These are phyloP conservation scores for Vitis hybrid DNA, from an alignment of 177 flowering plant genomes.

Conservation along the genomic window DNA sequence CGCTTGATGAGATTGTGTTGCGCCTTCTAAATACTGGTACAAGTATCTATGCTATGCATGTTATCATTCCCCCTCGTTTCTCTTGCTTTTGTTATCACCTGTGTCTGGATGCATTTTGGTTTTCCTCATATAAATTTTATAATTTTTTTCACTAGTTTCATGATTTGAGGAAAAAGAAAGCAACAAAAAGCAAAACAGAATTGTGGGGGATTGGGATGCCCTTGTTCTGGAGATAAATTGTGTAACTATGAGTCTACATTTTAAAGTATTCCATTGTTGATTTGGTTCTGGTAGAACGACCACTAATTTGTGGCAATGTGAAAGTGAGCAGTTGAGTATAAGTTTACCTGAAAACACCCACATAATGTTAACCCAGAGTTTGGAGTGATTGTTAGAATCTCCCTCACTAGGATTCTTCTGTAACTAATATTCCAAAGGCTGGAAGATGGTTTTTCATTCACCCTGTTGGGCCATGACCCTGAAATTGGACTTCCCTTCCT, in stretches of 20 bases:
- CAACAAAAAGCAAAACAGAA: neutral
- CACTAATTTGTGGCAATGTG: no score
- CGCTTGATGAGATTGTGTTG: conserved; percentile 94
- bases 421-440: no score
- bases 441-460: no score
- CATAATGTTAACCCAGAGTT: no score
- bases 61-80: neutral
- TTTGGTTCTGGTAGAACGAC: neutral
- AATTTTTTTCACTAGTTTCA: neutral
- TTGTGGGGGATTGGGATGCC: neutral
- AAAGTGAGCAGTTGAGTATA: no score
- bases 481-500: no score
- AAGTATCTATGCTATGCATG: conserved; percentile 6
- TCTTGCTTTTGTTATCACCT: neutral
- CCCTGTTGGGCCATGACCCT: no score
- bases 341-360: no score
- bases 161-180: neutral
- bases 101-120: neutral
- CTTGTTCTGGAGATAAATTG: neutral
- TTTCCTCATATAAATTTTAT: neutral
- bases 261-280: neutral
- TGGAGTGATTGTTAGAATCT: no score
- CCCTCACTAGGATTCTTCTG: no score
- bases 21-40: conserved; percentile 75
- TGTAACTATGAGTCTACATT: neutral